These are phyloP conservation scores for Arachnomyces sp. DNA, from an alignment of 2,329 filamentous ascomycete genomes.

Conservation along the genomic window DNA sequence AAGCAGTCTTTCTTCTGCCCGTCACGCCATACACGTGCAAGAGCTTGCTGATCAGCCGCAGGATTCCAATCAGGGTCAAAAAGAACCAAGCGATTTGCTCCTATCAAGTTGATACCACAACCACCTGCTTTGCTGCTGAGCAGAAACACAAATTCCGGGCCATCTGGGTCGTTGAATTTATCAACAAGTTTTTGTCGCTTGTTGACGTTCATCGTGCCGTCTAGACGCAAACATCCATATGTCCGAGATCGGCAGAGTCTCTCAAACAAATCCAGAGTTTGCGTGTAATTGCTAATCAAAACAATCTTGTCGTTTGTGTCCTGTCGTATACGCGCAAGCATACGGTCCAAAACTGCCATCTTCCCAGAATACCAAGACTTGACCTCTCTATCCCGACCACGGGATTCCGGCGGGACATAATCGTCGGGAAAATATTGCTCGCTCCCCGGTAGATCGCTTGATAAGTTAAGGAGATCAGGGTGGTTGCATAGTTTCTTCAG, in stretches of 20 bases:
- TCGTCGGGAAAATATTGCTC: slow-evolving; percentile 76
- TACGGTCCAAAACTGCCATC: slow-evolving; percentile 95
- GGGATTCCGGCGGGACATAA: slow-evolving; percentile 77
- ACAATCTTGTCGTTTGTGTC: slow-evolving; percentile 99
- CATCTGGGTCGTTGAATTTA: slow-evolving; percentile 91
- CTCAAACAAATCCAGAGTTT: slow-evolving; percentile 91
- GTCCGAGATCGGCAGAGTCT: slow-evolving; percentile 74
- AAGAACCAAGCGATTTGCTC: slow-evolving; percentile 85
- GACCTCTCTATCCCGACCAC: slow-evolving; percentile 83
- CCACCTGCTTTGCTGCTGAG: slow-evolving; percentile 94
- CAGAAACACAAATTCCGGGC: slow-evolving; percentile 88
- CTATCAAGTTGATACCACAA: slow-evolving; percentile 91
- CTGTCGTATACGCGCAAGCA: slow-evolving; percentile 89
- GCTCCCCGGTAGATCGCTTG: slow-evolving; percentile 77
- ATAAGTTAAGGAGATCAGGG: slow-evolving; percentile 79
- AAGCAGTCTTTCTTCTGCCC: slow-evolving; percentile 99
- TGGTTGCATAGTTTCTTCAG: slow-evolving; percentile 99
- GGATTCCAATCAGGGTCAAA: slow-evolving; percentile 99
- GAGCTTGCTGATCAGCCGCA: slow-evolving; percentile 90
- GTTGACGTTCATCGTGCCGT: slow-evolving; percentile 95
- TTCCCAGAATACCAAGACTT: slow-evolving; percentile 97
- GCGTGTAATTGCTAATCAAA: slow-evolving; percentile 96
- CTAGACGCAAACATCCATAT: slow-evolving; percentile 82
- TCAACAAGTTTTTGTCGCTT: slow-evolving; percentile 97
- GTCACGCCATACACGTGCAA: slow-evolving; percentile 96